Evolutionary conservation across 73 alveolate genomes (phyloP).

Genomic region (Paramecium primaurelia): DNA sequence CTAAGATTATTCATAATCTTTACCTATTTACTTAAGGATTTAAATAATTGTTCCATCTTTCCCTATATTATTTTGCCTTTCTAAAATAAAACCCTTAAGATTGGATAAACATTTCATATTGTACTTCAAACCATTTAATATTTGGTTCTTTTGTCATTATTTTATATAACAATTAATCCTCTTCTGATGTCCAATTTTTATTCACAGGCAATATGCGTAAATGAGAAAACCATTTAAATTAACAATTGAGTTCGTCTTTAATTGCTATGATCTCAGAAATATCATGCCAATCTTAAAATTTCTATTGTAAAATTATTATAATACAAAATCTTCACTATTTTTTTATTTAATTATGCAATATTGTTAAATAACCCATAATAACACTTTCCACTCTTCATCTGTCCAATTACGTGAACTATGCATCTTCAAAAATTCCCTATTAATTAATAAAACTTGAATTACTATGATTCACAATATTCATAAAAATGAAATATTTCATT

Average conservation of each 20-base stretch:
- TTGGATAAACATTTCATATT: conserved; percentile 17
- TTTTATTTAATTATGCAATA: not conserved
- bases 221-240: conserved; percentile 39
- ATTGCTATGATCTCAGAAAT: not conserved
- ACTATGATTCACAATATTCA: conserved; percentile 40
- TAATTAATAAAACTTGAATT: not conserved
- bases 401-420: conserved; percentile 49
- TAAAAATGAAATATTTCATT: conserved; percentile 41
- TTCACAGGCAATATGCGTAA: not conserved
- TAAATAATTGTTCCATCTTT: conserved; percentile 44
- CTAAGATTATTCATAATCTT: not conserved
- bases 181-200: conserved; percentile 19
- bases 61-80: conserved; percentile 15
- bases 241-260: not conserved
- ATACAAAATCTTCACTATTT: not conserved
- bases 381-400: conserved; percentile 51
- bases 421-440: conserved; percentile 29
- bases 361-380: not conserved
- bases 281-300: not conserved
- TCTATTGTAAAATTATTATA: not conserved
- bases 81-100: not conserved
- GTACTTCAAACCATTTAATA: conserved; percentile 14
- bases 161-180: not conserved
- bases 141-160: not conserved
- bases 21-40: conserved; percentile 45